Evolutionary conservation across 768 basidiomycete species (phyloP).

Genomic region (Leucocoprinus birnbaumii): DNA sequence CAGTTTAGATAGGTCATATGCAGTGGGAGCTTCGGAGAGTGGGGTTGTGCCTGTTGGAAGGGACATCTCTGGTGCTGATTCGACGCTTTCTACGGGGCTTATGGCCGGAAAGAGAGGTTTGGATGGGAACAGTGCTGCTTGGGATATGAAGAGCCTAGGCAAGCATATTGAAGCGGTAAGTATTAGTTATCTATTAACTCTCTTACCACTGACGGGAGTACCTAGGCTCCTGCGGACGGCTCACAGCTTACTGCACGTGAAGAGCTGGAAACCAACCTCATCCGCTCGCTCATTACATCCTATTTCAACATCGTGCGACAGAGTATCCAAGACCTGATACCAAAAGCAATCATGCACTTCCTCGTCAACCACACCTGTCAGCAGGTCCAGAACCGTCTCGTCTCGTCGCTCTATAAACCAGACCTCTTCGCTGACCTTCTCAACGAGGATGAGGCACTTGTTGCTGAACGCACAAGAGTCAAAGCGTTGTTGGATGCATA

Average conservation of each 20-base stretch:
- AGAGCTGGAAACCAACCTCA: slow-evolving; percentile 95
- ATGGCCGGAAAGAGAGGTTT: slow-evolving; percentile 64
- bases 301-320: slow-evolving; percentile 97
- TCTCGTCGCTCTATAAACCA: slow-evolving; percentile 93
- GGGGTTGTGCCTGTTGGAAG: slow-evolving; percentile 52
- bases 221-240: slow-evolving; percentile 63
- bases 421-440: slow-evolving; percentile 87
- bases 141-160: slow-evolving; percentile 98
- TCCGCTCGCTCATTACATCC: slow-evolving; percentile 90
- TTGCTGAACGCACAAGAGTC: slow-evolving; percentile 89
- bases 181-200: slow-evolving; percentile 18
- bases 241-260: slow-evolving; percentile 73
- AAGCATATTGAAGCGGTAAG: slow-evolving; percentile 97
- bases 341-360: slow-evolving; percentile 98
- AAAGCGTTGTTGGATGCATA: slow-evolving; percentile 96
- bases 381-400: slow-evolving; percentile 94
- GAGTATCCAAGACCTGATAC: slow-evolving; percentile 94
- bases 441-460: slow-evolving; percentile 93
- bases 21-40: slow-evolving; percentile 7
- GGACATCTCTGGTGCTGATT: slow-evolving; percentile 58
- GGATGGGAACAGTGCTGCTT: slow-evolving; percentile 81
- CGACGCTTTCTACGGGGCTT: slow-evolving; percentile 51
- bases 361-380: slow-evolving; percentile 96
- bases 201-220: slow-evolving; percentile 14
- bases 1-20: slow-evolving; percentile 38